Percentiles rank a stretch among this genome's conserved stretches.
phyloP scores from a whole-genome alignment of 2,329 filamentous ascomycete species.

The Cercospora sojina region DNA sequence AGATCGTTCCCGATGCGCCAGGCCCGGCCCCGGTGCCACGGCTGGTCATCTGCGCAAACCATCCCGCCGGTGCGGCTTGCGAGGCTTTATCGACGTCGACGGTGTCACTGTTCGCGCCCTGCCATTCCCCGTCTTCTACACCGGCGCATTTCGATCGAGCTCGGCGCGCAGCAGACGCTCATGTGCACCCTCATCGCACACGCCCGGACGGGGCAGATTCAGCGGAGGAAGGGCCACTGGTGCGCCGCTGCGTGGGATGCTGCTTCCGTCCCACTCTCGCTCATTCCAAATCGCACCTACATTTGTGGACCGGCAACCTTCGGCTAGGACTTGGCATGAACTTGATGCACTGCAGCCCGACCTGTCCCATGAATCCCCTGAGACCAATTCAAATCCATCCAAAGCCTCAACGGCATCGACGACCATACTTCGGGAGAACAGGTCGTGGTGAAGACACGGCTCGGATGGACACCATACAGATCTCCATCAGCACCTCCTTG shows the following conservation, averaged over 20 bases:
- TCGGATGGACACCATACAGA: not conserved
- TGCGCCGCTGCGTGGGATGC: not conserved
- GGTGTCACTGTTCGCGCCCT: not conserved
- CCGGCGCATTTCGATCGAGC: not conserved
- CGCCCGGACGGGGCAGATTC: not conserved
- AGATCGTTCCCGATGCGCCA: not conserved
- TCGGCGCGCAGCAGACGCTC: not conserved
- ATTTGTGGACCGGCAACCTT: not conserved
- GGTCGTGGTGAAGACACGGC: not conserved
- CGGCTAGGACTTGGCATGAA: not conserved
- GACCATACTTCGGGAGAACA: not conserved
- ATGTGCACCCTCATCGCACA: not conserved
- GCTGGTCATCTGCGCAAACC: conserved; percentile 14
- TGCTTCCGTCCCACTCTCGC: not conserved
- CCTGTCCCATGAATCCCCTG: not conserved
- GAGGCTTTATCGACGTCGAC: not conserved
- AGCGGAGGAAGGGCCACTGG: not conserved
- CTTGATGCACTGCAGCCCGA: not conserved
- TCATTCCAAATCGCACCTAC: not conserved
- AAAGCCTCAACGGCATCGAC: not conserved
- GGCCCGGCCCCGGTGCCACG: conserved; percentile 4
- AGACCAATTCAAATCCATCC: not conserved
- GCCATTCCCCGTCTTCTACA: not conserved
- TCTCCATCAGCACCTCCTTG: not conserved
- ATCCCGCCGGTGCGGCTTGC: conserved; percentile 3